Evolutionary conservation across 2,329 filamentous ascomycete genomes (phyloP).

Genomic region (Phaeosphaeria sp.): DNA sequence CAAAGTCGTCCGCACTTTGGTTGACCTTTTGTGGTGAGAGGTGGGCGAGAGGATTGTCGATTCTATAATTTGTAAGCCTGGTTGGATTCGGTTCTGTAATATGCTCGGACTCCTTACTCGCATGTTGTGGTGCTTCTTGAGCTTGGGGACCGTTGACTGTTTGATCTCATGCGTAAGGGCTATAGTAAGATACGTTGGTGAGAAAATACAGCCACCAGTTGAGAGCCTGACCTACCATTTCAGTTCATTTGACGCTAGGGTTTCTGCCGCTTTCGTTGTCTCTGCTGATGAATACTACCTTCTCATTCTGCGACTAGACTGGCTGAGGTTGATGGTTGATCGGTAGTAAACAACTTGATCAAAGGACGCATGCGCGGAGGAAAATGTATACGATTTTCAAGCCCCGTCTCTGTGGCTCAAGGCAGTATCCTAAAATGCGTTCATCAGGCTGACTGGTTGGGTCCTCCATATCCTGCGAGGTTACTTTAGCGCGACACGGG

Average conservation of each 20-base stretch:
- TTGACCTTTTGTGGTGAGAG: neutral
- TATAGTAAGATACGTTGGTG: neutral
- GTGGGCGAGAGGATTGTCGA: conserved; percentile 1
- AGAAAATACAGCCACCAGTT: neutral
- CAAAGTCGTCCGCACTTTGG: neutral
- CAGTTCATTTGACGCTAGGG: neutral
- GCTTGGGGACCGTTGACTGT: neutral
- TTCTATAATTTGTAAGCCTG: neutral
- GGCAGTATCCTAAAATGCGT: neutral
- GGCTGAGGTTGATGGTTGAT: neutral
- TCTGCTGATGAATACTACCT: neutral
- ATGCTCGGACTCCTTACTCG: neutral
- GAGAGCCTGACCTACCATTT: neutral
- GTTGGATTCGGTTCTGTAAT: neutral
- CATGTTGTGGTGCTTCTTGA: too few species aligned
- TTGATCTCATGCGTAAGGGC: neutral
- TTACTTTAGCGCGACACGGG: neutral
- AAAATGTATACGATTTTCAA: neutral
- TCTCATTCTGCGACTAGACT: neutral
- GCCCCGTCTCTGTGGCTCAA: neutral
- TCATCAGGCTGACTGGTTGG: neutral
- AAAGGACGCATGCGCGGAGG: neutral
- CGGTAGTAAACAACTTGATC: neutral
- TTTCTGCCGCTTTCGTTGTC: neutral
- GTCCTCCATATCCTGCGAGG: neutral